Evolutionary conservation across 352 stramenopile species (phyloP).

Genomic region (Globisporangium iwayamae): DNA sequence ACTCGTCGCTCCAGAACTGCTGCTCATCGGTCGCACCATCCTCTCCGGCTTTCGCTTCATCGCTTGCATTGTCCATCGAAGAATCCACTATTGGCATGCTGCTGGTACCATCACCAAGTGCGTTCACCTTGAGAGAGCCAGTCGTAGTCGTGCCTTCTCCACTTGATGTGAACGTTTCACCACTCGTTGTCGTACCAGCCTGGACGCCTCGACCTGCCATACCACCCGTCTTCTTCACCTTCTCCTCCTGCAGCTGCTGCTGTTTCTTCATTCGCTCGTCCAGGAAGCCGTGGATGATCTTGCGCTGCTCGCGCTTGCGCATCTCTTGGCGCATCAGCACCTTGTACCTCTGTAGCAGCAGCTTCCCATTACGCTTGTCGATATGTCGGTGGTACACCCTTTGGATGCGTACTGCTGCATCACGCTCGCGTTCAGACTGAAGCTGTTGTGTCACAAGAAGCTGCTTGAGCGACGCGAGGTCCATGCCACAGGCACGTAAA

Average conservation of each 20-base stretch:
- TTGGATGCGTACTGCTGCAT: constrained; percentile 32
- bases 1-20: constrained; percentile 63
- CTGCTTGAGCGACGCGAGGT: constrained; percentile 12
- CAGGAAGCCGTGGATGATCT: constrained; percentile 52
- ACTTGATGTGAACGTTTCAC: background rate
- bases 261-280: constrained; percentile 34
- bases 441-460: constrained; percentile 22
- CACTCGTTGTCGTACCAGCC: background rate
- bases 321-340: constrained; percentile 47
- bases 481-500: background rate
- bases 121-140: background rate
- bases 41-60: background rate
- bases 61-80: constrained; percentile 8
- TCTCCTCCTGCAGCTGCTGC: constrained; percentile 2
- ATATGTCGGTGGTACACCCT: constrained; percentile 22
- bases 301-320: constrained; percentile 39
- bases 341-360: constrained; percentile 41
- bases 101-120: background rate
- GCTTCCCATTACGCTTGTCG: constrained; percentile 29
- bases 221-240: background rate
- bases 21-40: constrained; percentile 10
- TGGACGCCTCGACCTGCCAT: background rate
- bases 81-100: background rate
- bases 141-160: background rate
- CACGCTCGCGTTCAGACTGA: constrained; percentile 10